Base-by-base conservation (phyloP, 2,329 filamentous ascomycete genomes). In the Blastomyces silverae region DNA sequence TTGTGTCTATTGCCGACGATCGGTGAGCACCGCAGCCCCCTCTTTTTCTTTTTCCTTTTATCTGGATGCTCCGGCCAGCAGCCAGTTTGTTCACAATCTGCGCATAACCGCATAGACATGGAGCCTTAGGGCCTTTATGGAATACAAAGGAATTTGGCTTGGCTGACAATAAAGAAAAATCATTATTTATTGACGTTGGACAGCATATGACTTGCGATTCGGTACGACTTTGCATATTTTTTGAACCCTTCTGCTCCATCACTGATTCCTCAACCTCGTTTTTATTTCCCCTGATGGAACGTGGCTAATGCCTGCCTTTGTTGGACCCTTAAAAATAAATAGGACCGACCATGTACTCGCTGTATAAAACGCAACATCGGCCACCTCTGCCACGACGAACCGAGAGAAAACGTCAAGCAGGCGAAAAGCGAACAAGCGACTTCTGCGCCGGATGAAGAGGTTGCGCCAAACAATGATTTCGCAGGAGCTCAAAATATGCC, bases 321-420 rank as follows among this genome's bases (percentile, higher is more conserved):
- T 71, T 71, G 69, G 69, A 70, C 71, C 69, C 75, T 73, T 72
- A 72, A 72, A 28, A 63, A 58, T 53, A 65, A 60, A 62, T 78
- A 95, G 91, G 91, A 96, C 82, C 89, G 94, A 76, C 94, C 94
- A 73, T 99, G 94, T 84, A 93, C 91, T 73, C 87, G 94, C 80
- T 99, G 94, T 82, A 91, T 97, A 79, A 99, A 97, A 81, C 89
- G 94, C 74, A 96, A 96, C 80, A 99, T 99, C 77, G 94, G 93
- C 73, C 94, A 99, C 79, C 84, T 99, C 70, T 99, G 94, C 79
- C 94, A 97, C 81, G 94, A 99, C 79, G 94, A 97, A 79, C 93
- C 92, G 70, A 88, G 93, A 77, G 93, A 99, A 74, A 82, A 87
- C 70, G 85, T 88, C 66, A 96, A 94, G 79, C 93, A 92, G 79